Conservation (phyloP, 176 grass and related monocot species). For the Cenchrus purpureus region DNA sequence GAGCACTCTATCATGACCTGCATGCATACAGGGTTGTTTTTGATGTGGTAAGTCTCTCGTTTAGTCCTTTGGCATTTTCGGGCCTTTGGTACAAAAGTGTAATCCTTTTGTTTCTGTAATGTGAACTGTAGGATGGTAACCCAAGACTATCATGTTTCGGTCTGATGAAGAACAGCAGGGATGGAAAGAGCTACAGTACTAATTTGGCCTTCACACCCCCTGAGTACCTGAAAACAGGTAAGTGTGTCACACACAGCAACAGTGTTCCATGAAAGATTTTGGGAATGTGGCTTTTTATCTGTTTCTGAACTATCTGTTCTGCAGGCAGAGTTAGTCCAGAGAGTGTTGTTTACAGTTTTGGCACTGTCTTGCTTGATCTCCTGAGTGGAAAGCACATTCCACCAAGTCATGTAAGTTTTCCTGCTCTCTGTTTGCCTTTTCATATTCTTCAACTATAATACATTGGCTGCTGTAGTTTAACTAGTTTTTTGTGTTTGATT, state of each 20-base stretch:
- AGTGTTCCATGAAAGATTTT: background rate
- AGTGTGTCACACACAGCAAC: conserved; percentile 3
- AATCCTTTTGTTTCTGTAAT: background rate
- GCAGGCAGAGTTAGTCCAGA: conserved; percentile 92
- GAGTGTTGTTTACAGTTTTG: conserved; percentile 93
- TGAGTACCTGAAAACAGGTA: conserved; percentile 88
- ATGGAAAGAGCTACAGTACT: conserved; percentile 94
- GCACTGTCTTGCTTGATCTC: conserved; percentile 91
- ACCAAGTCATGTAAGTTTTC: conserved; percentile 80
- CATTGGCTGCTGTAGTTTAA: background rate
- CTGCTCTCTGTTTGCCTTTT: background rate
- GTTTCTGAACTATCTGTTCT: conserved; percentile 31
- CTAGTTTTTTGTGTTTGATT: background rate
- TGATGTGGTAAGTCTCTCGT: conserved; percentile 59
- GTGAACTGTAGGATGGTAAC: conserved; percentile 64
- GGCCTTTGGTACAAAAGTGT: background rate
- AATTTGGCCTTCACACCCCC: conserved; percentile 94
- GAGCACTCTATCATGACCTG: conserved; percentile 86
- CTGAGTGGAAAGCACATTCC: conserved; percentile 95
- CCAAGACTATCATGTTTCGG: conserved; percentile 91
- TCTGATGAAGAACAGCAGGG: conserved; percentile 93
- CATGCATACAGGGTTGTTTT: conserved; percentile 94
- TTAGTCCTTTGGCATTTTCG: background rate
- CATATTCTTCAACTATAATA: no score
- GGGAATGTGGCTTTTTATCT: background rate